Conservation (phyloP, 2,329 filamentous ascomycete genomes). For the Aspergillus vadensis region DNA sequence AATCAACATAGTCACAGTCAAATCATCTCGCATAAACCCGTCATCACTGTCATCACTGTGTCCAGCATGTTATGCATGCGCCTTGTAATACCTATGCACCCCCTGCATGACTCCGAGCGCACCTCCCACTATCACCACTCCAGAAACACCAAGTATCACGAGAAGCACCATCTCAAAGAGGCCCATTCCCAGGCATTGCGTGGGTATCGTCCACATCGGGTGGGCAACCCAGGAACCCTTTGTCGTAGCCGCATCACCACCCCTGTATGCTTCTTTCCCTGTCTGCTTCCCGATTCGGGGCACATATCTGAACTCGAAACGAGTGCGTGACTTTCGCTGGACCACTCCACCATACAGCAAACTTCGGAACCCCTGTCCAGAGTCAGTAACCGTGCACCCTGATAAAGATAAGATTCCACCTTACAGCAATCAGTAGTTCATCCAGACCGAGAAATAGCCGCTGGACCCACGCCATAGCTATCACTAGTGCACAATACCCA, state of each 20-base stretch:
- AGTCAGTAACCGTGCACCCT: not conserved
- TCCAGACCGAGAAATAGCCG: constrained; percentile 29
- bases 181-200: not conserved
- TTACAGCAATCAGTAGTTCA: constrained; percentile 25
- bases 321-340: constrained; percentile 32
- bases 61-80: not conserved
- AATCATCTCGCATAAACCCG: not conserved
- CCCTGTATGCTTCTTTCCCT: constrained; percentile 9
- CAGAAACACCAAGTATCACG: not conserved
- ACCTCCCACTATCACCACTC: not conserved
- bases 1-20: not conserved
- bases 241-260: not conserved
- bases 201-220: not conserved
- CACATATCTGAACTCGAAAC: constrained; percentile 39
- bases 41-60: not conserved
- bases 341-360: constrained; percentile 34
- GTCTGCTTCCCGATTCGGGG: constrained; percentile 21
- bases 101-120: not conserved
- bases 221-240: not conserved
- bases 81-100: not conserved
- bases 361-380: constrained; percentile 15
- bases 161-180: constrained; percentile 6
- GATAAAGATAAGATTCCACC: not conserved
- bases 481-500: constrained; percentile 35
- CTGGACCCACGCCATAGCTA: constrained; percentile 30